Evolutionary conservation across 371 early-diverging fungal species (phyloP).

Genomic region (Parasitella parasitica): DNA sequence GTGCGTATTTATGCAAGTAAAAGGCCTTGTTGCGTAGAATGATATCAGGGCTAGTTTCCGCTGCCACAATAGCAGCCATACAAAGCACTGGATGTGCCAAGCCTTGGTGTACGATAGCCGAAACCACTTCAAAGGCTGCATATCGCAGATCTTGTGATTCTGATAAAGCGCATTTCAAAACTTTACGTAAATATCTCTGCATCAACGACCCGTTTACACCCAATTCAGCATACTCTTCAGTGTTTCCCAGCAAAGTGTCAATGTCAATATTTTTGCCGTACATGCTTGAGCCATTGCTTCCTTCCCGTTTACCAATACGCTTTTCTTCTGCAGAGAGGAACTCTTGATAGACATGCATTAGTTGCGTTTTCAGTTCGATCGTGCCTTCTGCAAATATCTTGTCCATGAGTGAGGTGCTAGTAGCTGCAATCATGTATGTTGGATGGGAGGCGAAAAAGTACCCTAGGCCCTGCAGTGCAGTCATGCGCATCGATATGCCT

Average conservation of each 20-base stretch:
- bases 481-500: constrained; percentile 18
- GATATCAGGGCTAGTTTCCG: constrained; percentile 71
- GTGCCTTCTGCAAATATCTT: constrained; percentile 55
- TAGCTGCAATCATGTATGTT: constrained; percentile 59
- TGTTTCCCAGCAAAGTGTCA: constrained; percentile 74
- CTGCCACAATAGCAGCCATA: constrained; percentile 83
- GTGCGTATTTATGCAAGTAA: constrained; percentile 70
- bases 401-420: constrained; percentile 68
- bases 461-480: constrained; percentile 52
- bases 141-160: constrained; percentile 46
- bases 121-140: constrained; percentile 77
- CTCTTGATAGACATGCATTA: constrained; percentile 70
- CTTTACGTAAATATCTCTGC: constrained; percentile 76
- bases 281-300: constrained; percentile 3
- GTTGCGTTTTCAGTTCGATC: constrained; percentile 56
- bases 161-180: constrained; percentile 69
- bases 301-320: constrained; percentile 42
- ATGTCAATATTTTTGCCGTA: constrained; percentile 60
- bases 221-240: constrained; percentile 77
- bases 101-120: constrained; percentile 78
- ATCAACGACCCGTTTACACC: constrained; percentile 82
- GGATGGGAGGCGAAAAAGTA: constrained; percentile 74
- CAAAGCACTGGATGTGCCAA: constrained; percentile 86
- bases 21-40: constrained; percentile 68
- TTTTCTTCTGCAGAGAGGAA: constrained; percentile 68